Evolutionary conservation across 257 asterid genomes (phyloP), one percentile per base, ranked within the genome.

Genomic region (Gentiana dahurica): DNA sequence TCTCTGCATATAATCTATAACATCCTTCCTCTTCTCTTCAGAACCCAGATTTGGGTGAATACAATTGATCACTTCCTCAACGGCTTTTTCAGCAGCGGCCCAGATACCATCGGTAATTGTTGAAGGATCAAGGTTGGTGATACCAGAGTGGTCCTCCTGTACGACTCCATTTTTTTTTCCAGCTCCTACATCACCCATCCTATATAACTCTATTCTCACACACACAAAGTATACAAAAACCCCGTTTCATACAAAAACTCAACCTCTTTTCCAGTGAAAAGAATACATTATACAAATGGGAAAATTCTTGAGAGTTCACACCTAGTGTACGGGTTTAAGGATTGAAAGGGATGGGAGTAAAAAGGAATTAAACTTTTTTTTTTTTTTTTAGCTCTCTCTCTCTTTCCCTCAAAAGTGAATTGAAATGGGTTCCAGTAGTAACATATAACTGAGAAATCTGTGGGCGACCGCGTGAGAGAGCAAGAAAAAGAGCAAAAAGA

Each of bases 11-110:
- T 83, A 84, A 69, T 76, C 87, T 65, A 81, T 77, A 39, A 89
- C 83, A 62, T 74, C 79, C 51, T 63, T 77, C 67, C 97, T 74
- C 80, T 65, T 80, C 69, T 77, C 93, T 60, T 86, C 95, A 24
- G 95, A 71, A 45, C 67, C 86, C 61, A 79, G 51, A 53, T 83
- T 81, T 11, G 95, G 97, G 64, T 79, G 93, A 67, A 84, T 69
- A 70, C 71, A 76, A 70, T 67, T 71, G 59, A 78, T 62, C 46
- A 86, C 78, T 52, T 81, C 80, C 44, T 49, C 57, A 10, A 70
- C 63, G 45, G 67, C 76, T 63, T 71, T 74, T 34, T 89, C 89
- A 24, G 83, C 94, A 36, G 62, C 65, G 61, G 60, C 86, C 93
- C 87, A 83, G 65, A 81, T 62, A 56, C 68, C 87, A 54, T 57